Evolutionary conservation across 2,329 filamentous ascomycete genomes (phyloP).

Genomic region (Cladosporium austrohemisphaericum): DNA sequence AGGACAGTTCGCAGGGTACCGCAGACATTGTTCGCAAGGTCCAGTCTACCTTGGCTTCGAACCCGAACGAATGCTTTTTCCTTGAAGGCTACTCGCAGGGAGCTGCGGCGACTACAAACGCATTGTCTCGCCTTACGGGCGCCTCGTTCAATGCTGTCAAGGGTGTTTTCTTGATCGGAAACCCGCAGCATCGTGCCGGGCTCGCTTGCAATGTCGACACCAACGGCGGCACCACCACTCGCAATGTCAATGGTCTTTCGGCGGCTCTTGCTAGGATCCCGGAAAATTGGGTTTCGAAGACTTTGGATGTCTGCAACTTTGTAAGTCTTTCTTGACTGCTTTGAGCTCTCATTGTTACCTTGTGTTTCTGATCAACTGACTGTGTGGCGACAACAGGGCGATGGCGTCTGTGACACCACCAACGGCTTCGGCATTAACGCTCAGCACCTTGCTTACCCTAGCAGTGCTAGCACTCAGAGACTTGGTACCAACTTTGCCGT

Average conservation of each 20-base stretch:
- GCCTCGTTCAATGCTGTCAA: conserved; percentile 34
- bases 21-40: conserved; percentile 35
- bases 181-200: conserved; percentile 33
- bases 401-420: conserved; percentile 36
- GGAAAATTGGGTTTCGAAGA: conserved; percentile 34
- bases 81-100: conserved; percentile 39
- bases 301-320: conserved; percentile 36
- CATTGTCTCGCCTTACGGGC: conserved; percentile 32
- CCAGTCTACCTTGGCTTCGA: conserved; percentile 22
- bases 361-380: neutral
- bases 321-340: conserved; percentile 21
- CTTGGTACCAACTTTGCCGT: conserved; percentile 29
- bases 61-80: conserved; percentile 35
- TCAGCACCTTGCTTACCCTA: conserved; percentile 31
- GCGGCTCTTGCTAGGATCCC: conserved; percentile 26
- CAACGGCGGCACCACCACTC: conserved; percentile 33
- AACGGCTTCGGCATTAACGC: conserved; percentile 32
- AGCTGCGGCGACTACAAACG: conserved; percentile 35
- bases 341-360: neutral
- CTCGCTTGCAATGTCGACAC: conserved; percentile 36
- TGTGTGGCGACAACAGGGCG: conserved; percentile 26
- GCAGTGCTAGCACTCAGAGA: conserved; percentile 28
- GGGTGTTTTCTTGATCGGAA: conserved; percentile 36
- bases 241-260: conserved; percentile 29
- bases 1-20: conserved; percentile 30